Conservation (phyloP, 2,329 filamentous ascomycete species). For the Phialocephala subalpina region DNA sequence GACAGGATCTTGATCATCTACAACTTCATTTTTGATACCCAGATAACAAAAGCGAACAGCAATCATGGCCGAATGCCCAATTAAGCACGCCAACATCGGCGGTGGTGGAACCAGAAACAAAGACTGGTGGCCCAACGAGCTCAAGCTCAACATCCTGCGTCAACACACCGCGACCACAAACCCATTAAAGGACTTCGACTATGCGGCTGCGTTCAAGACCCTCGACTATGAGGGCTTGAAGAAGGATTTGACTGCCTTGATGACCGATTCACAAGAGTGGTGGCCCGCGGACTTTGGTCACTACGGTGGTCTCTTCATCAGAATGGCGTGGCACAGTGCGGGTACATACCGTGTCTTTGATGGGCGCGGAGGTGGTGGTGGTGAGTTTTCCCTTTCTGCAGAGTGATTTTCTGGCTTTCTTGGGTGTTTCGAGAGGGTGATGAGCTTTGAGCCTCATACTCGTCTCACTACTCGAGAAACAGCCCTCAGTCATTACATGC, state of each 20-base stretch:
- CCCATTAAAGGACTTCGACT: conserved; percentile 74
- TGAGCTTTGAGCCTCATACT: not conserved
- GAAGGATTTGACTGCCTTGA: conserved; percentile 74
- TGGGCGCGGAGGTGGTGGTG: conserved; percentile 78
- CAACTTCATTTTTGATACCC: conserved; percentile 10
- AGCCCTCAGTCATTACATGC: not conserved
- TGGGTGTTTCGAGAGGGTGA: not conserved
- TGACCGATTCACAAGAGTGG: conserved; percentile 83
- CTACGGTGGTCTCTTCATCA: conserved; percentile 82
- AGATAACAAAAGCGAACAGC: not conserved
- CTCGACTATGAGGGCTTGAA: conserved; percentile 76
- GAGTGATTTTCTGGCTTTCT: not conserved
- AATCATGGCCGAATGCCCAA: conserved; percentile 32
- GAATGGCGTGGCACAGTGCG: conserved; percentile 83
- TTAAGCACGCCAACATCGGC: conserved; percentile 33
- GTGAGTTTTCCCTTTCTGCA: conserved; percentile 47
- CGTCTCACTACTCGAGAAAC: not conserved
- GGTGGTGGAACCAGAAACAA: conserved; percentile 72
- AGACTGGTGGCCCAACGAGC: conserved; percentile 78
- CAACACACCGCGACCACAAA: conserved; percentile 71
- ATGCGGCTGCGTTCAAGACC: conserved; percentile 74
- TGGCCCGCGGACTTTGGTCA: conserved; percentile 86
- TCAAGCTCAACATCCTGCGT: conserved; percentile 76
- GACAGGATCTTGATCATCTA: conserved; percentile 51
- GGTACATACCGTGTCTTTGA: conserved; percentile 81